Base-by-base conservation (phyloP, 1,284 basidiomycete genomes). In the Puccinia triticina region DNA sequence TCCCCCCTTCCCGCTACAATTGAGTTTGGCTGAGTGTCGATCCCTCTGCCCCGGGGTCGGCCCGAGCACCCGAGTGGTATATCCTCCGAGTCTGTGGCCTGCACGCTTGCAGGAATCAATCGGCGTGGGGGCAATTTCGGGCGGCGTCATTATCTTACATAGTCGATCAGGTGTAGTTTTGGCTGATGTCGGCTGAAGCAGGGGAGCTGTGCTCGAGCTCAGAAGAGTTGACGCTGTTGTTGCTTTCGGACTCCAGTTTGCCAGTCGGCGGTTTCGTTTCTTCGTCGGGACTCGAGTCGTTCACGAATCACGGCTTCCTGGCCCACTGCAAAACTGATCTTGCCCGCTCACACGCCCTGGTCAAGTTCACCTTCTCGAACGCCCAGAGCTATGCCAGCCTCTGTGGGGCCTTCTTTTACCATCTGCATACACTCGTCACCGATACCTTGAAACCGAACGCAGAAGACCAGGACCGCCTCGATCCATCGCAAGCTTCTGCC, bases 221-320 rank as follows among this genome's bases (percentile, higher is more conserved):
- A 23, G 76, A 77, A 26, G 85, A 85, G 55, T 92, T 92, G 85
- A 88, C 93, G 34, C 88, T 93, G 59, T 89, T 94, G 64, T 89
- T 94, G 50, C 90, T 94, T 67, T 90, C 92, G 0, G 93, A 94
- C 87, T 91, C 92, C 83, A 94, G 93, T 86, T 90, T 95, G 0
- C 95, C 94, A 0, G 93, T 93, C 10, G 94, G 94, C 46, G 92
- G 94, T 0, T 96, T 96, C 85, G 93, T 96, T 76, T 93, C 95
- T 0, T 96, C 95, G 0, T 91, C 94, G 0, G 96, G 96, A 0
- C 90, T 98, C 79, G 96, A 99, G 86, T 94, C 94, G 0, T 96
- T 92, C 86, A 88, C 91, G 48, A 92, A 93, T 55, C 96, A 99
- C 37, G 55, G 71, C 11, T 76, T 67, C 32, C 43, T 78, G 53